A percentile compares a stretch with the other conserved stretches of the same genome.
These are phyloP conservation scores for Cladobotryum protrusum DNA, from an alignment of 2,329 filamentous ascomycete genomes.

Conservation along the genomic window DNA sequence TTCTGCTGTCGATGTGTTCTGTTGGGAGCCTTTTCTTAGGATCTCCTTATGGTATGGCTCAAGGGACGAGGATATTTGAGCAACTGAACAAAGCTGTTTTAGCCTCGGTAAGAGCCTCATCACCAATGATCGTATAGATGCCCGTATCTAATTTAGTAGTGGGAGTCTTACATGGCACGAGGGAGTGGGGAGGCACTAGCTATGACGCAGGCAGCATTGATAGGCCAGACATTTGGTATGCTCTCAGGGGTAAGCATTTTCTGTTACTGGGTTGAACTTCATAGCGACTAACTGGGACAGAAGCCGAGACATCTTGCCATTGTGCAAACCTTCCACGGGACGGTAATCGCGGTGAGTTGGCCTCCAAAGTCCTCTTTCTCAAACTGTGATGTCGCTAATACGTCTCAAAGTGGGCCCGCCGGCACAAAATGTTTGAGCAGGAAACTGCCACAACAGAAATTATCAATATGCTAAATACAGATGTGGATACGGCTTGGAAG, in stretches of 20 bases:
- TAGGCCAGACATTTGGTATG: slow-evolving; percentile 14
- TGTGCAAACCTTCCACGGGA: slow-evolving; percentile 13
- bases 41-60: slow-evolving; percentile 21
- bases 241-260: slow-evolving; percentile 6
- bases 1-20: slow-evolving; percentile 32
- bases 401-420: slow-evolving; percentile 8
- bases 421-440: neutral
- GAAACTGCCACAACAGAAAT: slow-evolving; percentile 6
- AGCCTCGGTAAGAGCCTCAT: slow-evolving; percentile 8
- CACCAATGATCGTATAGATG: neutral
- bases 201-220: slow-evolving; percentile 8
- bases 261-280: too few species aligned
- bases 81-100: slow-evolving; percentile 14
- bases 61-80: slow-evolving; percentile 15
- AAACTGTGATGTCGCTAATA: too few species aligned
- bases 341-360: slow-evolving; percentile 5
- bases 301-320: slow-evolving; percentile 9
- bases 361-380: too few species aligned
- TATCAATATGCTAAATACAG: neutral
- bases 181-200: slow-evolving; percentile 4
- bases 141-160: neutral
- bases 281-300: too few species aligned
- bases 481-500: neutral
- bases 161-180: slow-evolving; percentile 4
- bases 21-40: slow-evolving; percentile 30